Evolutionary conservation across 352 stramenopile genomes (phyloP).

Genomic region (Thalassiosira hispida): DNA sequence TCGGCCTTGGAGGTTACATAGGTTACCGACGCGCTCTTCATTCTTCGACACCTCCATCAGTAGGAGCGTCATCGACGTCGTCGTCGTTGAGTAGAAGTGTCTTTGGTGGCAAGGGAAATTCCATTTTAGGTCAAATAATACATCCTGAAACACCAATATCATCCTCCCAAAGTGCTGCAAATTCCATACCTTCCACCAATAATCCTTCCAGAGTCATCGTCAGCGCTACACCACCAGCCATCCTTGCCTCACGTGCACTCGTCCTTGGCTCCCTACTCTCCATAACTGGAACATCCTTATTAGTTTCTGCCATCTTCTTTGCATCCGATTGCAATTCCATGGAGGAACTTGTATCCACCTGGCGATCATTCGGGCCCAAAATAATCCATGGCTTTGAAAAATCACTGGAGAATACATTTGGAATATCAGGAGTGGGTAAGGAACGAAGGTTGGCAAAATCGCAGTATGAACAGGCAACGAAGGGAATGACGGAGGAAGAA

Average conservation of each 20-base stretch:
- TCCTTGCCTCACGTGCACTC: slow-evolving; percentile 44
- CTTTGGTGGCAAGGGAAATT: slow-evolving; percentile 19
- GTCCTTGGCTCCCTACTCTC: slow-evolving; percentile 47
- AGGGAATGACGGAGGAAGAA: slow-evolving; percentile 57
- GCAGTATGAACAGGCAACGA: slow-evolving; percentile 38
- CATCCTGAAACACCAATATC: slow-evolving; percentile 4
- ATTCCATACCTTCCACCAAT: slow-evolving; percentile 1
- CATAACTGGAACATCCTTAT: slow-evolving; percentile 37
- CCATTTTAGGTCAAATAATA: slow-evolving; percentile 14
- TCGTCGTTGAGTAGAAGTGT: not conserved
- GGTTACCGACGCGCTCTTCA: slow-evolving; percentile 51
- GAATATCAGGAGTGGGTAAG: not conserved
- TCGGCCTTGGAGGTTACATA: slow-evolving; percentile 46
- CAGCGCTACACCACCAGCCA: slow-evolving; percentile 22
- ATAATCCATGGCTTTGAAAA: slow-evolving; percentile 36
- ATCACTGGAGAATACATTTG: slow-evolving; percentile 14
- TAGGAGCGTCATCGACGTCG: not conserved
- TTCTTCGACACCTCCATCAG: slow-evolving; percentile 7
- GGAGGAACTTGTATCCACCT: slow-evolving; percentile 43
- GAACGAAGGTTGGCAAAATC: slow-evolving; percentile 9
- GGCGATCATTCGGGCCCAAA: slow-evolving; percentile 31
- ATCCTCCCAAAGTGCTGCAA: slow-evolving; percentile 2
- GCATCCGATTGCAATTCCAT: slow-evolving; percentile 46
- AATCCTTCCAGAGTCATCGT: not conserved
- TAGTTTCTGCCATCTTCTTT: slow-evolving; percentile 50